Conservation (phyloP, 148 eudicot species). For the Rhododendron ovatum region DNA sequence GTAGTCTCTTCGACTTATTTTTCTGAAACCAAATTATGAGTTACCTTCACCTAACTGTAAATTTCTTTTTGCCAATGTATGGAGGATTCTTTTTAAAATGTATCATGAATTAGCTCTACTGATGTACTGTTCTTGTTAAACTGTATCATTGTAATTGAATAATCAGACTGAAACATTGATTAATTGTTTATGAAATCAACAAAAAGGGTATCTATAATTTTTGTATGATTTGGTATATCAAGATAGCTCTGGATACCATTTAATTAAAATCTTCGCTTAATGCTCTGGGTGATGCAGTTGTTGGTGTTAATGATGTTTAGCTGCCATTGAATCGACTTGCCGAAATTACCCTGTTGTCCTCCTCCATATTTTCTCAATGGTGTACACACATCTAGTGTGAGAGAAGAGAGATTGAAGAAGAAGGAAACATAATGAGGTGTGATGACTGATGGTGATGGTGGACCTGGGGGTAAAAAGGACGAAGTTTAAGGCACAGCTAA, state of each 20-base stretch:
- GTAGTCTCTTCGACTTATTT: slow-evolving; percentile 90
- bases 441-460: not conserved
- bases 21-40: slow-evolving; percentile 54
- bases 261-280: not conserved
- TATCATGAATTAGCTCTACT: not conserved
- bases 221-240: not conserved
- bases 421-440: not conserved
- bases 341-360: not conserved
- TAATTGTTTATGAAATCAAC: not conserved
- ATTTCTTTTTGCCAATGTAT: not conserved
- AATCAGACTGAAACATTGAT: not conserved
- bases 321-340: not conserved
- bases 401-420: not conserved
- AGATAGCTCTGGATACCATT: not conserved
- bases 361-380: not conserved
- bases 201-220: not conserved
- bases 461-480: not conserved
- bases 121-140: not conserved
- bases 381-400: not conserved
- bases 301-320: not conserved
- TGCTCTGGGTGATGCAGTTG: not conserved
- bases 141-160: not conserved
- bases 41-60: not conserved
- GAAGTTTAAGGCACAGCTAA: not conserved
- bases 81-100: not conserved